Evolutionary conservation across 176 grass and related monocot species (phyloP), one percentile per base, ranked within the genome.

Genomic region (Aegilops umbellulata): DNA sequence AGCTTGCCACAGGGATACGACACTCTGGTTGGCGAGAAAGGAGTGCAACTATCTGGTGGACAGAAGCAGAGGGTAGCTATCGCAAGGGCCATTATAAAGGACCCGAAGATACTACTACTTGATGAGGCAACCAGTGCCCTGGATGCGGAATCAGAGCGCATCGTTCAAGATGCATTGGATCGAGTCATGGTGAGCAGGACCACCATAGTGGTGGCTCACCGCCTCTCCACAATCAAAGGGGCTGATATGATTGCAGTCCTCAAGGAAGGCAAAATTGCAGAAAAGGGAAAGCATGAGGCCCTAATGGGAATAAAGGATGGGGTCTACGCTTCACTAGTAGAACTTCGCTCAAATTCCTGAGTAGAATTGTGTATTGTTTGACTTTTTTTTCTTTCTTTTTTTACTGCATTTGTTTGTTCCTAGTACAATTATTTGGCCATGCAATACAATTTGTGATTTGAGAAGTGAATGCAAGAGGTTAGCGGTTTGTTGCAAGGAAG

Each of bases 141-240:
- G 9, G 88, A 90, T 34, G 88, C 85, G 0, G 91, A 93, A 86
- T 93, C 91, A 2, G 91, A 90, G 82, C 77, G 63, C 72, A 65
- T 90, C 1, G 88, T 90, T 64, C 88, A 93, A 72, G 91, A 93
- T 34, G 91, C 88, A 3, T 29, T 93, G 35, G 81, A 93, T 14
- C 36, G 81, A 27, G 91, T 90, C 12, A 93, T 93, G 85, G 77
- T 90, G 22, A 86, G 88, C 29, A 60, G 88, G 11, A 93, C 91
- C 31, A 90, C 91, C 16, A 27, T 93, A 39, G 81, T 93, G 22
- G 91, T 93, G 39, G 88, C 91, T 1, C 91, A 93, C 58, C 70
- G 91, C 23, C 91, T 93, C 47, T 93, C 91, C 53, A 93, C 91
- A 22, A 90, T 93, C 53, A 93, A 87, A 81, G 91, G 91, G n/a